Percentiles rank a stretch among this genome's conserved stretches.
Conservation (phyloP, 768 basidiomycete genomes). For the Megacollybia marginata region DNA sequence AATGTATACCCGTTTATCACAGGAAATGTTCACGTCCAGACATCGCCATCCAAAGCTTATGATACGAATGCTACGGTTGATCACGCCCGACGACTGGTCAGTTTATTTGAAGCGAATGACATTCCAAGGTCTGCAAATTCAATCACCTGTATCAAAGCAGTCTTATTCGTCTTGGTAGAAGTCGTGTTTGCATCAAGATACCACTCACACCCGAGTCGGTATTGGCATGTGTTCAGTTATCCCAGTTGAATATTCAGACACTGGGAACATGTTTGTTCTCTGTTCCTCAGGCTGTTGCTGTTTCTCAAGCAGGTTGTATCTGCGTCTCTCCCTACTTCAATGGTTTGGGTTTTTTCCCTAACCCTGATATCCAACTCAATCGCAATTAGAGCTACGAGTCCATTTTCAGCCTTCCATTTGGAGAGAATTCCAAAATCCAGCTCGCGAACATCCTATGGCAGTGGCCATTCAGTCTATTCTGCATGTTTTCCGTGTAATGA, state of each 20-base stretch:
- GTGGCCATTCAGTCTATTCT: slow-evolving; percentile 31
- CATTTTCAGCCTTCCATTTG: slow-evolving; percentile 34
- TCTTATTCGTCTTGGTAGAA: neutral
- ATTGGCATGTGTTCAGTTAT: slow-evolving; percentile 38
- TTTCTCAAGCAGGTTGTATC: slow-evolving; percentile 43
- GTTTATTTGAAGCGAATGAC: slow-evolving; percentile 32
- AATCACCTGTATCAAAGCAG: neutral
- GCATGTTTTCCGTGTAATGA: slow-evolving; percentile 24
- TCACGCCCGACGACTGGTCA: slow-evolving; percentile 34
- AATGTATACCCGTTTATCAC: slow-evolving; percentile 32
- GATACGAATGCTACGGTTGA: slow-evolving; percentile 31
- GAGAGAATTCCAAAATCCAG: slow-evolving; percentile 30
- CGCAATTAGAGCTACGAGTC: slow-evolving; percentile 32
- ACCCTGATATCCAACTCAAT: neutral
- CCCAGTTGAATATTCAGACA: slow-evolving; percentile 39
- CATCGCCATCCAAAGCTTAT: slow-evolving; percentile 34
- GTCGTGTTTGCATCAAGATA: slow-evolving; percentile 51
- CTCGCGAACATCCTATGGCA: slow-evolving; percentile 34
- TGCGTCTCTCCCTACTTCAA: slow-evolving; percentile 55
- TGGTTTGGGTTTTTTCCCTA: slow-evolving; percentile 22
- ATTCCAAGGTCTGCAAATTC: slow-evolving; percentile 26
- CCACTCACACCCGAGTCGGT: slow-evolving; percentile 47
- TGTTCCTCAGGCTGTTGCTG: slow-evolving; percentile 47
- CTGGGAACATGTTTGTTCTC: slow-evolving; percentile 50
- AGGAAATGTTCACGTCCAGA: slow-evolving; percentile 38